These are phyloP conservation scores for Ceratocystis smalleyi DNA, from an alignment of 2,329 filamentous ascomycete species.

Conservation along the genomic window DNA sequence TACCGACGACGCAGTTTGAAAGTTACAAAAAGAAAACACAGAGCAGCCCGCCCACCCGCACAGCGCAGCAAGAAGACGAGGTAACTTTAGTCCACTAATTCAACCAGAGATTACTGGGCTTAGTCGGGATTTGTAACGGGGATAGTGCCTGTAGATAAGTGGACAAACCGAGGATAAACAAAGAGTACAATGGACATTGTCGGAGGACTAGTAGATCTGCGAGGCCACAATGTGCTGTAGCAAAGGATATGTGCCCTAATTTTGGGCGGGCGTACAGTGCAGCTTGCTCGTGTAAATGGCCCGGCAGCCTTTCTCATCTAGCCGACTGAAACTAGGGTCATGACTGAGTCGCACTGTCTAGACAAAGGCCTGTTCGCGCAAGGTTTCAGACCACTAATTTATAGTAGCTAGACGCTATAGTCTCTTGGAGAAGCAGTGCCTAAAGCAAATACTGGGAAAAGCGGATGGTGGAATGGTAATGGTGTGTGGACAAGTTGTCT, in stretches of 20 bases:
- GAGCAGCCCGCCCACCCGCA: not conserved
- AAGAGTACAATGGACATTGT: not conserved
- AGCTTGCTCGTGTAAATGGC: not conserved
- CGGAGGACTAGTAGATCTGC: not conserved
- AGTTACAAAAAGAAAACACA: not conserved
- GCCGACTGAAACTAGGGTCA: not conserved
- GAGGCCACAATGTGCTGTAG: not conserved
- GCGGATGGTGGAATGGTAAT: not conserved
- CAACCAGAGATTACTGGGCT: not conserved
- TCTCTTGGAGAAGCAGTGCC: not conserved
- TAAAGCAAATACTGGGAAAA: not conserved
- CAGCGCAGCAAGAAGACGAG: not conserved
- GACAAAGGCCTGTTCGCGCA: not conserved
- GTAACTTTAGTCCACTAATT: not conserved
- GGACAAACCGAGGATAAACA: not conserved
- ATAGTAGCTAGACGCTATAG: not conserved
- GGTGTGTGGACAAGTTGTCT: not conserved
- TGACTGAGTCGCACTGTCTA: not conserved
- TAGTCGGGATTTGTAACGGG: not conserved
- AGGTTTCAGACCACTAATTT: constrained; percentile 1
- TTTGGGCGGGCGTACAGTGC: not conserved
- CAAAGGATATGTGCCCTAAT: not conserved
- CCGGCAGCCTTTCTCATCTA: not conserved
- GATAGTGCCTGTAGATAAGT: not conserved
- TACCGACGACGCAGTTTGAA: not conserved